phyloP scores from a whole-genome alignment of 129 eudicot genomes.

The Heracleum sosnowskyi region DNA sequence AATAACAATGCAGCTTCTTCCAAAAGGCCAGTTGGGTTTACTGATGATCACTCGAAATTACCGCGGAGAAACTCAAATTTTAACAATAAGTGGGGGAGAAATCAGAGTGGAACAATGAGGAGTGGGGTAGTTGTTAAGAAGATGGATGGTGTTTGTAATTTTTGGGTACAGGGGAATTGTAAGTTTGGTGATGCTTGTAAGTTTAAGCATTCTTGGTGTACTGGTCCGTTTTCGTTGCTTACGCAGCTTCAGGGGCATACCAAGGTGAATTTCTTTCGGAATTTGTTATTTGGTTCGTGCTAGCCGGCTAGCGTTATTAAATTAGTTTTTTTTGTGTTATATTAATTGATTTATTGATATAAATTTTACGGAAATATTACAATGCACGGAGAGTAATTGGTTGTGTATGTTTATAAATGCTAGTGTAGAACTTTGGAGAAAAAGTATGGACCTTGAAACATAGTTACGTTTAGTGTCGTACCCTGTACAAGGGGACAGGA shows the following conservation, averaged over 20 bases:
- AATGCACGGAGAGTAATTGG: not conserved
- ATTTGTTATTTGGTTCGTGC: not conserved
- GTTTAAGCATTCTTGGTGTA: slow-evolving; percentile 47
- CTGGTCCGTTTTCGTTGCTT: slow-evolving; percentile 54
- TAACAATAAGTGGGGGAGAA: slow-evolving; percentile 32
- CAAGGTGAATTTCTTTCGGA: slow-evolving; percentile 9
- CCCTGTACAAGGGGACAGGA: not conserved
- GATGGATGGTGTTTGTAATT: slow-evolving; percentile 37
- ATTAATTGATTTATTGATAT: not conserved
- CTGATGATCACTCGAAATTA: slow-evolving; percentile 25
- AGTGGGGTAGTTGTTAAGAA: slow-evolving; percentile 24
- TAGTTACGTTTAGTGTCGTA: not conserved
- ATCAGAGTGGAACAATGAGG: not conserved
- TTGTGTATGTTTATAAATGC: not conserved
- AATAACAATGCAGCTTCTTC: slow-evolving; percentile 11
- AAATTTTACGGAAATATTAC: not conserved
- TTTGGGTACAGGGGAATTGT: slow-evolving; percentile 54
- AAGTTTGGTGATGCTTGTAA: slow-evolving; percentile 40
- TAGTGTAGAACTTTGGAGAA: not conserved
- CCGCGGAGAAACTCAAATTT: slow-evolving; percentile 29
- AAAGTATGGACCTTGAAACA: not conserved
- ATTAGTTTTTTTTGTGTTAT: not conserved
- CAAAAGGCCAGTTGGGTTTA: slow-evolving; percentile 35
- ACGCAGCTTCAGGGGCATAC: slow-evolving; percentile 64
- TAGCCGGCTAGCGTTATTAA: not conserved